These are phyloP conservation scores for Lachancea cidri DNA, from an alignment of 805 yeast genomes.

Conservation along the genomic window DNA sequence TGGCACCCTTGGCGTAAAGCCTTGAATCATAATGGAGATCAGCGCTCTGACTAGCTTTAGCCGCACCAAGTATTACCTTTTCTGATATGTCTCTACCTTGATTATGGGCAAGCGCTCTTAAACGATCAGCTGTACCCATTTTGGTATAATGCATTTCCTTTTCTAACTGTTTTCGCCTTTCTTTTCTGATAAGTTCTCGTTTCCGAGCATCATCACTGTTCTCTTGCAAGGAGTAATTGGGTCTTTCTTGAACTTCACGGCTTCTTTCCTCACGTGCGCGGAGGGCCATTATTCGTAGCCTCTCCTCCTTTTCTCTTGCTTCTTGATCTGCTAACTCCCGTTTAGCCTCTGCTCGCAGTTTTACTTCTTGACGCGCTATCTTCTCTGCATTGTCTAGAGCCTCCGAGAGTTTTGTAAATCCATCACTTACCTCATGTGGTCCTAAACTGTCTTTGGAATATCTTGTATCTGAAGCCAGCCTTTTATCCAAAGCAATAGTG, in stretches of 20 bases:
- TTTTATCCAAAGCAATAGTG: constrained; percentile 72
- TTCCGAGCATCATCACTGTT: constrained; percentile 19
- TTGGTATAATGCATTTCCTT: constrained; percentile 40
- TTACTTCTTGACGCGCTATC: constrained; percentile 52
- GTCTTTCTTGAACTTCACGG: constrained; percentile 4
- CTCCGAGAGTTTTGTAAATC: constrained; percentile 56
- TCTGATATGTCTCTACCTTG: constrained; percentile 52
- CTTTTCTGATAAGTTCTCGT: constrained; percentile 39
- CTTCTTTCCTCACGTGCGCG: constrained; percentile 39
- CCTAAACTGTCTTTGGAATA: constrained; percentile 32
- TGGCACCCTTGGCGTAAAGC: constrained; percentile 45
- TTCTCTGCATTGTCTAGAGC: constrained; percentile 70
- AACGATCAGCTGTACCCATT: constrained; percentile 41
- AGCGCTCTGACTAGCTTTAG: constrained; percentile 33
- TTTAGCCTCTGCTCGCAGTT: constrained; percentile 45
- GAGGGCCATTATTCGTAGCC: constrained; percentile 45
- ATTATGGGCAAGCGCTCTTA: constrained; percentile 39
- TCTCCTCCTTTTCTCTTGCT: constrained; percentile 45
- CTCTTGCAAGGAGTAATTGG: constrained; percentile 3
- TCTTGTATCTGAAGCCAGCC: constrained; percentile 51
- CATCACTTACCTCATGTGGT: constrained; percentile 44
- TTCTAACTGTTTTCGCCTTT: constrained; percentile 44
- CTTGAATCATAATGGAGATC: constrained; percentile 56
- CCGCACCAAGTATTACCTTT: constrained; percentile 47
- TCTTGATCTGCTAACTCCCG: constrained; percentile 47